Percentiles rank a stretch among this genome's conserved stretches.
These are phyloP conservation scores for Phalaenopsis aphrodite DNA, from an alignment of 106 monocot species.

Conservation along the genomic window DNA sequence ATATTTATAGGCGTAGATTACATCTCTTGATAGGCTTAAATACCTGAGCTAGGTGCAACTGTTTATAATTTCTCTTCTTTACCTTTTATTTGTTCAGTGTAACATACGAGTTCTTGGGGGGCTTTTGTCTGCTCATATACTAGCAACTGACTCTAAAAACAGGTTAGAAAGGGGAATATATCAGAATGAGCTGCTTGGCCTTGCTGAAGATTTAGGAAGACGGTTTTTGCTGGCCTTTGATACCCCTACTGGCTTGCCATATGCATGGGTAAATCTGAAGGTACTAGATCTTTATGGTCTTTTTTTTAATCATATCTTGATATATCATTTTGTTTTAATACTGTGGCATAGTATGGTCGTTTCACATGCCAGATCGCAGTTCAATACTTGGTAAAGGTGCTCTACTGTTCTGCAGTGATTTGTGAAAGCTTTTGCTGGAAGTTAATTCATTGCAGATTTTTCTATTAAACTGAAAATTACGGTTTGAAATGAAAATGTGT, in stretches of 20 bases:
- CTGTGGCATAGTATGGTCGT: neutral
- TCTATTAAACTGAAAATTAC: neutral
- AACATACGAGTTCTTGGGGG: conserved; percentile 99
- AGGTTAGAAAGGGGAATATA: conserved; percentile 44
- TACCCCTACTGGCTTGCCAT: conserved; percentile 87
- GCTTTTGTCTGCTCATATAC: conserved; percentile 93
- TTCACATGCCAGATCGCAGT: neutral
- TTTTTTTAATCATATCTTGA: neutral
- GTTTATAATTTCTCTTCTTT: conserved; percentile 23
- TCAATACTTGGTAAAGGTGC: neutral
- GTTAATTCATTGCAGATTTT: neutral
- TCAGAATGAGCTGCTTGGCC: conserved; percentile 56
- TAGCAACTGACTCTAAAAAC: conserved; percentile 71
- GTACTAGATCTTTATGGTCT: conserved; percentile 16
- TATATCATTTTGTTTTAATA: neutral
- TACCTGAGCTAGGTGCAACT: neutral
- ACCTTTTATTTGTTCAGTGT: conserved; percentile 44
- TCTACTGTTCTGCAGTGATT: neutral
- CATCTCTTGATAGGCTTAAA: neutral
- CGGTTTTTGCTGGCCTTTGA: conserved; percentile 84
- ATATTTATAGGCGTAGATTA: neutral
- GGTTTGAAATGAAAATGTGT: neutral
- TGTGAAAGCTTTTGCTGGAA: neutral
- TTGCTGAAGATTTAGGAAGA: conserved; percentile 76
- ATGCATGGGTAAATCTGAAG: conserved; percentile 96